Percentiles rank a stretch among this genome's conserved stretches.
These are phyloP conservation scores for Arachis monticola DNA, from an alignment of 331 rosid genomes.

Conservation along the genomic window DNA sequence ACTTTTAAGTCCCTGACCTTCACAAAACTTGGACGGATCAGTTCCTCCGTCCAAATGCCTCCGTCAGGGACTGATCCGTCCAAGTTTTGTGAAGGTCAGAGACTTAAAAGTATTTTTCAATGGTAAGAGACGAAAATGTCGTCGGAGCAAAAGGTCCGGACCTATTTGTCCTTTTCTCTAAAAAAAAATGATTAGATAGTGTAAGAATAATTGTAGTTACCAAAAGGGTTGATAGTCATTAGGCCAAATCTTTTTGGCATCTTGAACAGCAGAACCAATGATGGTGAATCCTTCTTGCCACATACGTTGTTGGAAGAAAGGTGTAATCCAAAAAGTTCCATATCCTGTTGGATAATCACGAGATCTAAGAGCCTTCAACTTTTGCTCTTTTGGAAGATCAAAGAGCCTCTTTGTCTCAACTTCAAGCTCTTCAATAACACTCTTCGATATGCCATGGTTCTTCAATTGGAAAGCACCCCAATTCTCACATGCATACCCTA, in stretches of 20 bases:
- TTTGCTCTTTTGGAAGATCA: slow-evolving; percentile 55
- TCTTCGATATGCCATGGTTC: slow-evolving; percentile 61
- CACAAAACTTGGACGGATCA: no score
- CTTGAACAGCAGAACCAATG: slow-evolving; percentile 61
- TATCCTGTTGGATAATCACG: slow-evolving; percentile 64
- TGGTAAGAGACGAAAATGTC: no score
- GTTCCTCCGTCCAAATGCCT: no score
- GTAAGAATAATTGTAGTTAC: slow-evolving; percentile 43
- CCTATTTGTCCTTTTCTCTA: no score
- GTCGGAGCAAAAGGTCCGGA: no score
- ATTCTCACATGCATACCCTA: slow-evolving; percentile 65
- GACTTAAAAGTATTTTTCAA: no score
- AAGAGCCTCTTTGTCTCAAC: slow-evolving; percentile 51
- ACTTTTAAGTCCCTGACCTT: no score
- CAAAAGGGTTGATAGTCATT: slow-evolving; percentile 63
- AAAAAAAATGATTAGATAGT: no score
- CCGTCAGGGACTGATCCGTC: no score
- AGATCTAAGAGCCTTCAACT: slow-evolving; percentile 63
- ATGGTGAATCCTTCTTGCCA: slow-evolving; percentile 95
- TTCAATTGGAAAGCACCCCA: slow-evolving; percentile 81
- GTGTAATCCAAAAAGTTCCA: slow-evolving; percentile 66
- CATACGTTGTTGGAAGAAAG: slow-evolving; percentile 68
- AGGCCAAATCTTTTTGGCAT: slow-evolving; percentile 79
- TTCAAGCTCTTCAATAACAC: slow-evolving; percentile 51
- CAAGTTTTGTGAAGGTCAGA: no score